phyloP scores from a whole-genome alignment of 176 grass and related monocot species.

The Zoysia pacifica region DNA sequence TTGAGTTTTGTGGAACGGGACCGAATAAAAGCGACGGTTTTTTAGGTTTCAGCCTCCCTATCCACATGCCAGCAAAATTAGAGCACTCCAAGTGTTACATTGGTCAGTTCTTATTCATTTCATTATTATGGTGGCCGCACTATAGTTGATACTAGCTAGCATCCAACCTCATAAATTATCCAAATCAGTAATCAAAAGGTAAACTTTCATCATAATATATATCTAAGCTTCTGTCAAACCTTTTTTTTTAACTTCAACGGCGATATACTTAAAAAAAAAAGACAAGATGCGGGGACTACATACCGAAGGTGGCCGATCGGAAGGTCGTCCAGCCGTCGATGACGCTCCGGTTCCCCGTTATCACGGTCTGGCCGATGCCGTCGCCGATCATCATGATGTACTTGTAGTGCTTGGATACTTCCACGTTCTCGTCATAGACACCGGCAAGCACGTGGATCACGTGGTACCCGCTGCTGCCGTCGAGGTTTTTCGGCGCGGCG shows the following conservation, averaged over 20 bases:
- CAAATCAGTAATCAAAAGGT: neutral
- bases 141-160: neutral
- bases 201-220: neutral
- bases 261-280: neutral
- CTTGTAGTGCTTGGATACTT: slow-evolving; percentile 59
- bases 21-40: slow-evolving; percentile 46
- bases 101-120: neutral
- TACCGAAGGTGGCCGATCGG: slow-evolving; percentile 84
- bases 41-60: slow-evolving; percentile 41
- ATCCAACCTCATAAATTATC: neutral
- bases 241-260: neutral
- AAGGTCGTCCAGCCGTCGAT: slow-evolving; percentile 80
- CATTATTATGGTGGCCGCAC: slow-evolving; percentile 3
- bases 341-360: slow-evolving; percentile 76
- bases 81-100: neutral
- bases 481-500: slow-evolving; percentile 57
- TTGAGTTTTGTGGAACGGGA: slow-evolving; percentile 22
- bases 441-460: slow-evolving; percentile 71
- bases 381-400: slow-evolving; percentile 91
- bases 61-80: slow-evolving; percentile 15
- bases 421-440: slow-evolving; percentile 88
- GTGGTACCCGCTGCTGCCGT: slow-evolving; percentile 72
- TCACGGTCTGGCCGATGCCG: slow-evolving; percentile 72
- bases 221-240: too few species aligned
- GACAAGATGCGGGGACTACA: neutral